Base-by-base conservation (phyloP, 2,329 filamentous ascomycete genomes). In the Leptoxyphium fumago region DNA sequence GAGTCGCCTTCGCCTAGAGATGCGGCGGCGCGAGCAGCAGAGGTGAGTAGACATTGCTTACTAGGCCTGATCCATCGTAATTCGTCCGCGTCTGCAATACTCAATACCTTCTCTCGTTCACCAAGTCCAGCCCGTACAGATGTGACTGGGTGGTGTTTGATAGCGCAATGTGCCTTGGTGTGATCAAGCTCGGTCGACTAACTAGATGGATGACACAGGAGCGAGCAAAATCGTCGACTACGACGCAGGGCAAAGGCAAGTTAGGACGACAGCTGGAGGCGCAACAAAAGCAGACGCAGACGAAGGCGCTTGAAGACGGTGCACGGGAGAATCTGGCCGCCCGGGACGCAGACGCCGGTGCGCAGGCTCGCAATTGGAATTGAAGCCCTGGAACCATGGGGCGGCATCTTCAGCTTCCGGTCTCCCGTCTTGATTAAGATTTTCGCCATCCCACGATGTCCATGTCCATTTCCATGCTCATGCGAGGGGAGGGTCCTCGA, bases 21-120 rank as follows among this genome's bases (percentile, higher is more conserved):
- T 44, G 83, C 78, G 47, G 88, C 88, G 3, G 86, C 85, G 0
- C 75, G 77, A 51, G 88, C 87, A 43, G 88, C 88, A 47, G 84
- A 93, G 79, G 87, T 93, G 28, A 42, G 15, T 34, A 7, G 41
- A 26, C 4, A 26, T 3, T 26, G 21, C 7, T 26, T 7, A 3
- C 21, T 7, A 7, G 7, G 21, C 21, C 7, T 26, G 21, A 26
- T 7, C 4, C 21, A 26, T 3, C 3, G 21, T 7, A 26, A 26
- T 26, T 26, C 21, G 7, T 7, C 21, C 4, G 7, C 21, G 21
- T 7, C 21, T 26, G 3, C 21, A 7, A 26, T 7, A 7, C 7
- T 26, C 21, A 4, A 4, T 26, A 3, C 7, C 21, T 26, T 26
- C 21, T 7, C 21, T 26, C 7, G 21, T 3, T 7, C 21, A 26